Evolutionary conservation across 257 asterid genomes (phyloP), one percentile per base, ranked within the genome.

Genomic region (Plantago ovata): DNA sequence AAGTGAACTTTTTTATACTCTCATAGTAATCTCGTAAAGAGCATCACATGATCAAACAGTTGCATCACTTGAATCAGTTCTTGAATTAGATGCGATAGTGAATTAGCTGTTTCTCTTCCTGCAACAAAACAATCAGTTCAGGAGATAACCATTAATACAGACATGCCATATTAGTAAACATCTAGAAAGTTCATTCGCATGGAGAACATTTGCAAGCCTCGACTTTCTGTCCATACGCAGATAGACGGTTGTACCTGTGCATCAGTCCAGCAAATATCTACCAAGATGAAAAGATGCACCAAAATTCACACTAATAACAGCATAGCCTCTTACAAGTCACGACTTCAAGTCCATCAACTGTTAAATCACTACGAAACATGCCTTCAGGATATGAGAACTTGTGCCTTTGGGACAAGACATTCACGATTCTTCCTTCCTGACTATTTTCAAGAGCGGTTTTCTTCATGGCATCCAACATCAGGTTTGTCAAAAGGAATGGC

Each of bases 101-200:
- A 84, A 62, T 82, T 87, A 13, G 92, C 89, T 22, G 87, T 82
- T 75, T 78, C 42, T 76, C 95, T 77, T 81, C 83, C 94, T 86
- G 28, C 61, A 62, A 53, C 36, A 24, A 56, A 57, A 18, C 10
- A 43, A 38, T 18, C 3, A 44, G 5, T 1, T 28, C 7, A 28
- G 7, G 7, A 28, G 6, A 28, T 28, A 3, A 8, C 7, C n/a
- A n/a, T n/a, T 3, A 28, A 3, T 8, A 8, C n/a, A n/a, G n/a
- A n/a, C n/a, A 3, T 28, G 7, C 36, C 4, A 0, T 28, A 85
- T 89, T 86, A 77, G 61, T 64, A 85, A 67, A 20, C 55, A 74
- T 62, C 83, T 71, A 2, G 92, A 72, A 28, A 85, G 89, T 72
- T 85, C 89, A 43, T 84, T 78, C 49, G 85, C 77, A 65, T 84